phyloP scores from a whole-genome alignment of 768 basidiomycete species.

The Termitomyces eurrhizus region DNA sequence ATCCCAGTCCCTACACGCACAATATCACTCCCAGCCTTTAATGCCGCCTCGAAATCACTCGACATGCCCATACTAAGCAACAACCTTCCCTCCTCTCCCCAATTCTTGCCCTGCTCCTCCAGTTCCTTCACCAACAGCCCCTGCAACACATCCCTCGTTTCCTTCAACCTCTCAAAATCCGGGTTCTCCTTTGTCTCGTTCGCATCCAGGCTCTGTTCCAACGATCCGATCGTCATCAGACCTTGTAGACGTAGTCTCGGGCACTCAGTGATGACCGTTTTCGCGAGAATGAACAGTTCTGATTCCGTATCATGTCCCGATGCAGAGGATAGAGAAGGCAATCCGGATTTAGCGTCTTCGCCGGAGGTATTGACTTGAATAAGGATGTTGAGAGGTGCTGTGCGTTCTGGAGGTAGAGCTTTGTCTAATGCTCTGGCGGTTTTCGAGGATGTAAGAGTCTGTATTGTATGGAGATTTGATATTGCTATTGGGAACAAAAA shows the following conservation, averaged over 20 bases:
- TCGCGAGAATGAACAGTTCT: constrained; percentile 65
- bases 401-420: constrained; percentile 53
- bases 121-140: constrained; percentile 30
- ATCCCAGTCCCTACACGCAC: constrained; percentile 92
- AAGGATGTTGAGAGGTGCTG: constrained; percentile 69
- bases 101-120: constrained; percentile 25
- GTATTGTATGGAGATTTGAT: constrained; percentile 82
- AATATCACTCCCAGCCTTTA: constrained; percentile 79
- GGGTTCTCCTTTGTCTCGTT: constrained; percentile 44
- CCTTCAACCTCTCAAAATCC: constrained; percentile 72
- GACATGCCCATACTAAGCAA: constrained; percentile 96
- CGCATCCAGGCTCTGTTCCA: constrained; percentile 60
- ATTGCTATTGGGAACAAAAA: constrained; percentile 50
- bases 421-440: constrained; percentile 79
- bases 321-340: constrained; percentile 50
- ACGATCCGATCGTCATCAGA: constrained; percentile 95
- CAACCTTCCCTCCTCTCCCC: constrained; percentile 54
- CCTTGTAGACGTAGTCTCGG: constrained; percentile 76
- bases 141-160: constrained; percentile 58
- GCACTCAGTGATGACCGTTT: constrained; percentile 67
- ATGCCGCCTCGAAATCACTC: constrained; percentile 85
- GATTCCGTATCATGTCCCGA: constrained; percentile 26
- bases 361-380: constrained; percentile 95
- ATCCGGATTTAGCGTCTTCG: constrained; percentile 88
- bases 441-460: constrained; percentile 82